Evolutionary conservation across 768 basidiomycete genomes (phyloP), one percentile per base, ranked within the genome.

Genomic region (Boletus rex-veris): DNA sequence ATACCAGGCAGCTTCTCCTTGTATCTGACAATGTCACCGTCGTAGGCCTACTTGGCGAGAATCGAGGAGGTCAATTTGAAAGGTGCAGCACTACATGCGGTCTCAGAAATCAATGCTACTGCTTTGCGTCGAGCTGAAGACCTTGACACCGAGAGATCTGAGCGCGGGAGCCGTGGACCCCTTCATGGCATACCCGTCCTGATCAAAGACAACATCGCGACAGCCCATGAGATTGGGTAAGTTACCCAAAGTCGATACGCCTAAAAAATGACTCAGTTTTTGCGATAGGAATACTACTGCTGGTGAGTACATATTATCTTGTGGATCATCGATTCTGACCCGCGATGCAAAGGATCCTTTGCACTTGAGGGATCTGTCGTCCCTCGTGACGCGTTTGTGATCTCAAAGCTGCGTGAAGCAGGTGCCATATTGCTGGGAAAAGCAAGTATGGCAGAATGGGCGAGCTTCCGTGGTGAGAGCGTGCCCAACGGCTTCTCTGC

Each of bases 21-120:
- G 16, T 8, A 0, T 24, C 19, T 31, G 31, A 26, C 26, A 19
- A 46, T 35, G 8, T 54, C 47, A 52, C 50, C 16, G 16, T 46
- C 30, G 5, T 30, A 86, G 85, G 82, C 83, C 3, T 87, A 87
- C 64, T 73, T 86, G 58, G 78, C 80, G 11, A 76, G 86, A 3
- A 86, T 86, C 24, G 80, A 85, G 5, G 80, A 87, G 61, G 85
- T 88, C n/a, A 86, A 87, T 59, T 59, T 79, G 16, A 71, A 80
- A 52, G 84, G 84, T 2, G 79, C 83, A 11, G 68, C 67, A 41
- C 68, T 88, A 9, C 80, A 76, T 10, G 84, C 84, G 1, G 75
- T 87, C 5, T 68, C 85, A 14, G 86, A 87, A 52, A 69, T 71
- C 1, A 88, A 82, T 44, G 75, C 80, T 0, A 75, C 73, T 7